phyloP scores from a whole-genome alignment of 2,329 filamentous ascomycete species.

The Arthrobotrys iridis region DNA sequence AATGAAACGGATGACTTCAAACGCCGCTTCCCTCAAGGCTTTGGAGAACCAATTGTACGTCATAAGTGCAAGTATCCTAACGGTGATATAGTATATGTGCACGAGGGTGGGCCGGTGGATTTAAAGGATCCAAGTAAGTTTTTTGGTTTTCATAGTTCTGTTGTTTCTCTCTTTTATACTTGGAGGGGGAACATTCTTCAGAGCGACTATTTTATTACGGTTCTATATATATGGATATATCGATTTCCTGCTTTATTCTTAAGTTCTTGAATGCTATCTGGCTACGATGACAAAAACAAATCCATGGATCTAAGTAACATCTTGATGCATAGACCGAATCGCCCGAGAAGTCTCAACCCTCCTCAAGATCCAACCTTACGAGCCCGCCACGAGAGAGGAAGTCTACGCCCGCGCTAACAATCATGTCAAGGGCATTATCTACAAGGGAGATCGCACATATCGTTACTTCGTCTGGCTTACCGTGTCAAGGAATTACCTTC shows the following conservation, averaged over 20 bases:
- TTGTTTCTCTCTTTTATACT: too few relatives aligned
- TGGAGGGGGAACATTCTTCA: too few relatives aligned
- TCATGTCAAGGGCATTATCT: conserved; percentile 34
- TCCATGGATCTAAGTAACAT: too few relatives aligned
- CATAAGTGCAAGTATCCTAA: neutral
- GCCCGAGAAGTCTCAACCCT: neutral
- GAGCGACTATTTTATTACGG: too few relatives aligned
- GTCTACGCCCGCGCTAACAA: neutral
- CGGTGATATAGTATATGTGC: neutral
- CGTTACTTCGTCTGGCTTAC: conserved; percentile 50
- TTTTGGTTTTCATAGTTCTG: neutral
- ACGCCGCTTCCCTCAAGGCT: conserved; percentile 13
- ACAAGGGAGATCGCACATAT: conserved; percentile 20
- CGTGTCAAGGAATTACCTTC: neutral
- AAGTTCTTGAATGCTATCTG: neutral
- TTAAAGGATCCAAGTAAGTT: conserved; percentile 27
- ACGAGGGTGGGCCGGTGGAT: conserved; percentile 29
- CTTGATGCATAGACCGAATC: neutral
- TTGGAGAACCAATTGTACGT: conserved; percentile 16
- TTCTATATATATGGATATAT: neutral
- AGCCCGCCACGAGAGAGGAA: conserved; percentile 5
- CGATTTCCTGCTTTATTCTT: neutral
- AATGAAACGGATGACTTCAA: conserved; percentile 6
- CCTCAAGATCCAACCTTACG: conserved; percentile 1
- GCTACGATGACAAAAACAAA: too few relatives aligned